These are phyloP conservation scores for Scedosporium dehoogii DNA, from an alignment of 2,329 filamentous ascomycete species.

Conservation along the genomic window DNA sequence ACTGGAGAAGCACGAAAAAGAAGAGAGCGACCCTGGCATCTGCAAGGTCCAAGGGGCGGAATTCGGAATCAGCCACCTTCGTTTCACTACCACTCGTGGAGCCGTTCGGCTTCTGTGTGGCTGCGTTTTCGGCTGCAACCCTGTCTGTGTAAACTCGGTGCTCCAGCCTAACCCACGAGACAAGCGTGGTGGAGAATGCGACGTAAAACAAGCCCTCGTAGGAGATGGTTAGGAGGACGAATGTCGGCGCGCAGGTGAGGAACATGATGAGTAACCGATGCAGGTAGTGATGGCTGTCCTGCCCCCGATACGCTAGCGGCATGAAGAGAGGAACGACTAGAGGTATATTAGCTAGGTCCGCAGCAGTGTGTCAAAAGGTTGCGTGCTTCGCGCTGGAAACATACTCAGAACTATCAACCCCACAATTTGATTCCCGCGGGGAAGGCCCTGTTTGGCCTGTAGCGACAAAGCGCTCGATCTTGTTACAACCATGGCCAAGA, in stretches of 20 bases:
- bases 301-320: constrained; percentile 70
- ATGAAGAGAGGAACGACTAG: constrained; percentile 54
- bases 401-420: constrained; percentile 72
- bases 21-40: constrained; percentile 86
- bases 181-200: constrained; percentile 69
- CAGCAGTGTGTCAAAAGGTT: not conserved
- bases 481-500: constrained; percentile 77
- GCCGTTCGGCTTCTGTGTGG: not conserved
- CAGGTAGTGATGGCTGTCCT: constrained; percentile 79
- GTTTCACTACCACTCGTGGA: not conserved
- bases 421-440: constrained; percentile 76
- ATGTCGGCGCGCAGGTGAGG: constrained; percentile 83
- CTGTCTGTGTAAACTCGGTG: constrained; percentile 46
- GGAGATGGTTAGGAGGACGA: constrained; percentile 92
- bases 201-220: constrained; percentile 97
- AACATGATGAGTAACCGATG: constrained; percentile 85
- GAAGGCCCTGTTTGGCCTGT: constrained; percentile 75
- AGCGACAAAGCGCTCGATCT: constrained; percentile 76
- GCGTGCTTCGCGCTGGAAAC: constrained; percentile 13
- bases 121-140: not conserved
- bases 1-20: constrained; percentile 90
- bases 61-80: constrained; percentile 16
- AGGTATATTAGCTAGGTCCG: not conserved
- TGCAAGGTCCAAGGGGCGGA: constrained; percentile 64
- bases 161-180: constrained; percentile 89